Evolutionary conservation across 179 eudicot species (phyloP).

Genomic region (Pouteria campechiana): DNA sequence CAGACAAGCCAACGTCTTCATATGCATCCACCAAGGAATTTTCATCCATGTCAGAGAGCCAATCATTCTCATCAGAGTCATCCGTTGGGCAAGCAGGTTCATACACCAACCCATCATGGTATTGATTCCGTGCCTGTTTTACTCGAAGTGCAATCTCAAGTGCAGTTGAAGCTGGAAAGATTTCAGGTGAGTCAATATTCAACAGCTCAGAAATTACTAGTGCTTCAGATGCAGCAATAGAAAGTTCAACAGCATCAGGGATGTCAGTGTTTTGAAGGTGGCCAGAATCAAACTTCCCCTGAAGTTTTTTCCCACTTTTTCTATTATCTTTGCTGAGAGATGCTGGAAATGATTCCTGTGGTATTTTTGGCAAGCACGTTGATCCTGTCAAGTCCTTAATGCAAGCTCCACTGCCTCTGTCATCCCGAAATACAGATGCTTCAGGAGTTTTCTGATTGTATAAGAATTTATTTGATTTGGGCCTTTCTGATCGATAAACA

Average conservation of each 20-base stretch:
- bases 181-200: slow-evolving; percentile 16
- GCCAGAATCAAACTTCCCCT: slow-evolving; percentile 10
- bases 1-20: slow-evolving; percentile 62
- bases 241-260: slow-evolving; percentile 63
- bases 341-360: slow-evolving; percentile 4
- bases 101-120: slow-evolving; percentile 18
- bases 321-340: slow-evolving; percentile 6
- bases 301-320: slow-evolving; percentile 7
- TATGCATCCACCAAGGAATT: slow-evolving; percentile 58
- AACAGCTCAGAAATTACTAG: slow-evolving; percentile 48
- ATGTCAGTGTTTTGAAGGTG: slow-evolving; percentile 19
- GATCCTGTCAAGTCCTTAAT: slow-evolving; percentile 7
- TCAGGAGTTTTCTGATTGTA: slow-evolving; percentile 16
- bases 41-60: slow-evolving; percentile 54
- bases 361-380: slow-evolving; percentile 10
- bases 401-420: slow-evolving; percentile 5
- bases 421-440: slow-evolving; percentile 9
- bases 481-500: slow-evolving; percentile 22
- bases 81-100: slow-evolving; percentile 11
- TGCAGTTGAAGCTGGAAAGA: slow-evolving; percentile 33
- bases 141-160: slow-evolving; percentile 75
- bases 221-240: slow-evolving; percentile 89
- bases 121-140: slow-evolving; percentile 80
- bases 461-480: slow-evolving; percentile 1
- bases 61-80: slow-evolving; percentile 18